Evolutionary conservation across 805 yeast genomes (phyloP), one percentile per base, ranked within the genome.

Genomic region (Spathaspora girioi): DNA sequence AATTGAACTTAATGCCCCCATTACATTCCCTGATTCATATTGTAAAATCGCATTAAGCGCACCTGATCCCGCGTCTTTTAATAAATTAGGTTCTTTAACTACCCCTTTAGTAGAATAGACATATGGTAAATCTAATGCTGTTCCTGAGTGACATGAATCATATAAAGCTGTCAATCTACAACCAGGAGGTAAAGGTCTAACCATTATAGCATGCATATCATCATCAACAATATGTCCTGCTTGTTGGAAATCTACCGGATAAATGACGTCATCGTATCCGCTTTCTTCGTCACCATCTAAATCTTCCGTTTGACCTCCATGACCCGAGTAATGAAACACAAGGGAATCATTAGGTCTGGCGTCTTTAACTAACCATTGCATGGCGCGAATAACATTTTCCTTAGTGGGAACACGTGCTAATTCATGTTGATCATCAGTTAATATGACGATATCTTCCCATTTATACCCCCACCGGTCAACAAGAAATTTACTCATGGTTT

Each of bases 101-200:
- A 70, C 61, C n/a, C 75, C 75, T 56, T 70, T 70, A 27, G 75
- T 70, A 19, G 70, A 65, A 54, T 70, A 70, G 29, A 70, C 74
- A 53, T 65, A 70, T 7, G 75, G 75, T 50, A 70, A 60, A 56
- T 70, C 75, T 50, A 70, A 61, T 0, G 73, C 75, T 35, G 75
- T 68, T 26, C 75, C 75, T 12, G 75, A 70, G 54, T 70, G 75
- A 54, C 75, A 70, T 12, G 72, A 67, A 54, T 70, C 75, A 51
- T 55, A 70, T 50, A 70, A 64, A 3, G 74, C 75, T 3, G 75
- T 70, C 53, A 70, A 64, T 47, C 71, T 55, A 52, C 73, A 69
- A 3, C 75, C 75, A 2, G 65, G 61, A 3, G 73, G 73, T 46
- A 70, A 65, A 2, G 64, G 63, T 40, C 61, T 59, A 17, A 70